These are phyloP conservation scores for Geotrichum australiense DNA, from an alignment of 1,139 yeast species.

Conservation along the genomic window DNA sequence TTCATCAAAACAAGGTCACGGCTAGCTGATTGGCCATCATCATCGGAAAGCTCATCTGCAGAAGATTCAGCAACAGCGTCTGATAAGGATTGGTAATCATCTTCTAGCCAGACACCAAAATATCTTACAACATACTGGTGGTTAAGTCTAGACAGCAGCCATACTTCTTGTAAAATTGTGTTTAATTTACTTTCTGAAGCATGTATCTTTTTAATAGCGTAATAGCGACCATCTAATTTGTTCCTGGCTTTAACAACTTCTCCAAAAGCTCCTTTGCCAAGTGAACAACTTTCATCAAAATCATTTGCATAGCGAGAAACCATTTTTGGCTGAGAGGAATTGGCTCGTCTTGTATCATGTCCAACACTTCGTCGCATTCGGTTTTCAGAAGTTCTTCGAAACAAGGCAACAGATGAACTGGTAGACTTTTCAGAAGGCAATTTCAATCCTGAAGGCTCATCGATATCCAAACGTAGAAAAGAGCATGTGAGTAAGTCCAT, in stretches of 20 bases:
- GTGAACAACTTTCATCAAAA: slow-evolving; percentile 83
- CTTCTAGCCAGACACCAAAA: slow-evolving; percentile 96
- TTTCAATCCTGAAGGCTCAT: slow-evolving; percentile 3
- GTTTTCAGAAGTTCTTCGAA: slow-evolving; percentile 16
- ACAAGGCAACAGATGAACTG: background rate
- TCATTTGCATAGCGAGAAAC: slow-evolving; percentile 66
- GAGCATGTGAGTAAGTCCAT: slow-evolving; percentile 48
- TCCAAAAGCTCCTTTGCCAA: slow-evolving; percentile 97
- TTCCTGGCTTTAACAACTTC: slow-evolving; percentile 95
- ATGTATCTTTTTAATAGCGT: slow-evolving; percentile 86
- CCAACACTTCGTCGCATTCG: slow-evolving; percentile 17
- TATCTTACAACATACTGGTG: slow-evolving; percentile 95
- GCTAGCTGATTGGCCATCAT: slow-evolving; percentile 7
- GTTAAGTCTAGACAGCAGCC: slow-evolving; percentile 81
- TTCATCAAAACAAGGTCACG: slow-evolving; percentile 3
- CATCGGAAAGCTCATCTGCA: slow-evolving; percentile 21
- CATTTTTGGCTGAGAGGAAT: slow-evolving; percentile 4
- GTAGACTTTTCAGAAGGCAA: background rate
- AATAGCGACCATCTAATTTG: slow-evolving; percentile 86
- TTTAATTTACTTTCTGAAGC: slow-evolving; percentile 77
- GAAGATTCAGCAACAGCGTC: slow-evolving; percentile 19
- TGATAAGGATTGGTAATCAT: slow-evolving; percentile 35
- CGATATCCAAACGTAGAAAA: slow-evolving; percentile 11
- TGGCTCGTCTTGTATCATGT: slow-evolving; percentile 13
- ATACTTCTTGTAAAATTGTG: slow-evolving; percentile 79